Evolutionary conservation across 345 rosid genomes (phyloP).

Genomic region (Cardamine occulta): DNA sequence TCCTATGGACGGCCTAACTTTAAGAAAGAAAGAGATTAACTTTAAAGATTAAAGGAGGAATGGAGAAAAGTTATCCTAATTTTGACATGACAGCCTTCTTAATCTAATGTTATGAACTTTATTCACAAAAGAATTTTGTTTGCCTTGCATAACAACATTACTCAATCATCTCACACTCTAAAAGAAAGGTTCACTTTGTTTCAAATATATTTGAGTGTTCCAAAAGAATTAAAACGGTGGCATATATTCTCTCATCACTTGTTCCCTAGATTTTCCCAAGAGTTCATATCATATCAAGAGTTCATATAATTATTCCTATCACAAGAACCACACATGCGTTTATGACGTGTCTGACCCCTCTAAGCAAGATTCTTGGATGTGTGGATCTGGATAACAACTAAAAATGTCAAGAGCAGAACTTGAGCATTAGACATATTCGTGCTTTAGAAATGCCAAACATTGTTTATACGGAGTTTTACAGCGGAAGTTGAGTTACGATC

Average conservation of each 20-base stretch:
- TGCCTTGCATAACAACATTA: conserved; percentile 25
- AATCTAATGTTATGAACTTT: conserved; percentile 38
- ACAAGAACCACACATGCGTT: neutral
- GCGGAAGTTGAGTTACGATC: neutral
- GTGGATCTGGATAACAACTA: neutral
- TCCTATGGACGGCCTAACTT: conserved; percentile 41
- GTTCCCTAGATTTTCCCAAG: conserved; percentile 26
- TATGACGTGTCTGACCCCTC: neutral
- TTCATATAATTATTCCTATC: no score
- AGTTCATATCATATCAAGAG: conserved; percentile 1
- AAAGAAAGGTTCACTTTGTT: conserved; percentile 37
- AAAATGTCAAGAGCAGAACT: conserved; percentile 9
- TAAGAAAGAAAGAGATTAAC: conserved; percentile 42
- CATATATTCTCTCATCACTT: conserved; percentile 33
- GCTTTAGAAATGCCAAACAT: neutral
- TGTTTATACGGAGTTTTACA: neutral
- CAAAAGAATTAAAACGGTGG: conserved; percentile 32
- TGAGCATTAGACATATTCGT: neutral
- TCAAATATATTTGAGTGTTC: conserved; percentile 27
- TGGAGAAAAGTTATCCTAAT: conserved; percentile 46
- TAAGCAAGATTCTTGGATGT: neutral
- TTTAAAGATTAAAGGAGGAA: conserved; percentile 42
- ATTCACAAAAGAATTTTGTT: neutral
- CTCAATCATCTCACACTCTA: conserved; percentile 20
- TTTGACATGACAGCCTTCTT: conserved; percentile 48